phyloP scores from a whole-genome alignment of 2,329 filamentous ascomycete genomes.

The Ilyonectria robusta region DNA sequence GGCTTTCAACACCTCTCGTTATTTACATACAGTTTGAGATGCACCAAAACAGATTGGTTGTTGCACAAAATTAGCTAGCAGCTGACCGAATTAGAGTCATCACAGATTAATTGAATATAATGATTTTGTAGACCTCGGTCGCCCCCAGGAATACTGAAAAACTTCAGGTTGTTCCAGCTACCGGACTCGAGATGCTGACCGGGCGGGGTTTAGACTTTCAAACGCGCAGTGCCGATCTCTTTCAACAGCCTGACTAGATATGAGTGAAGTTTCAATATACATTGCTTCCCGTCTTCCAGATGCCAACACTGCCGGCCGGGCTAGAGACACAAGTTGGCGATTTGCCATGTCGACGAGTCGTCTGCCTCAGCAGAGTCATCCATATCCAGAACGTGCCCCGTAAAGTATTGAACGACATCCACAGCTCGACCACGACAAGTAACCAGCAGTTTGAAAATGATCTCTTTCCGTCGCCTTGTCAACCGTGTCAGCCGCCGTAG shows the following conservation, averaged over 20 bases:
- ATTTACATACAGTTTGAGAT: not conserved
- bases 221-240: too few species aligned
- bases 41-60: not conserved
- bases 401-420: not conserved
- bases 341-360: not conserved
- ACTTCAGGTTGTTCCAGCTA: too few species aligned
- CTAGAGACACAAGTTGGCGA: not conserved
- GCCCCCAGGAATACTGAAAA: too few species aligned
- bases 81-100: not conserved
- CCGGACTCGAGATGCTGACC: too few species aligned
- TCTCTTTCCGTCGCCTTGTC: not conserved
- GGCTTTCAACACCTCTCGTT: not conserved
- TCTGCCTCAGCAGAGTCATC: not conserved
- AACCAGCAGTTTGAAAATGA: slow-evolving; percentile 7
- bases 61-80: not conserved
- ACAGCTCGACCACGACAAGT: slow-evolving; percentile 1
- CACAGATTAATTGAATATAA: not conserved
- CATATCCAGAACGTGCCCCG: not conserved
- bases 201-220: too few species aligned
- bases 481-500: not conserved
- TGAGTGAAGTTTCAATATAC: too few species aligned
- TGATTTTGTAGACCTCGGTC: not conserved
- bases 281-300: not conserved
- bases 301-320: not conserved
- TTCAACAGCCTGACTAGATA: too few species aligned